Conservation (phyloP, 805 yeast genomes). For the Blastobotrys peoriensis region DNA sequence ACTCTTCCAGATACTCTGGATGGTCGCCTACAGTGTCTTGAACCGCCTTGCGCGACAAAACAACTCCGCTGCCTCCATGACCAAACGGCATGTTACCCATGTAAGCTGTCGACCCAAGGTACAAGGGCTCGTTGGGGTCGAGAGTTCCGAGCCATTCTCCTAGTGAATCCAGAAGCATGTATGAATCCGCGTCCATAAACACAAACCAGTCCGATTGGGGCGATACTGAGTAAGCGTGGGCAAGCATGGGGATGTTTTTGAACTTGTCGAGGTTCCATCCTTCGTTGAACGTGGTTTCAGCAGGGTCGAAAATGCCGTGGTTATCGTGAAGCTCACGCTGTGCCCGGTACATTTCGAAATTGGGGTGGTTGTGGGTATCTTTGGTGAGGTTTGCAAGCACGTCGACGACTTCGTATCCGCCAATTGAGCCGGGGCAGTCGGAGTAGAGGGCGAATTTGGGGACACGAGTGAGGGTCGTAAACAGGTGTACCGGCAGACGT, state of each 20-base stretch:
- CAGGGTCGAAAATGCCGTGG: slow-evolving; percentile 15
- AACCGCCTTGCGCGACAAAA: slow-evolving; percentile 29
- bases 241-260: slow-evolving; percentile 34
- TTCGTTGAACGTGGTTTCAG: slow-evolving; percentile 13
- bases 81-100: slow-evolving; percentile 26
- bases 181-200: slow-evolving; percentile 33
- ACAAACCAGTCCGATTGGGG: slow-evolving; percentile 31
- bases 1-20: slow-evolving; percentile 17
- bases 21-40: slow-evolving; percentile 23
- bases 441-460: slow-evolving; percentile 31
- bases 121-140: slow-evolving; percentile 26
- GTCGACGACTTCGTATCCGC: slow-evolving; percentile 30
- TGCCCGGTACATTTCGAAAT: slow-evolving; percentile 24
- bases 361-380: slow-evolving; percentile 14
- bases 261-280: slow-evolving; percentile 34
- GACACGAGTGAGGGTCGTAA: slow-evolving; percentile 28
- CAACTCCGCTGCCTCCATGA: slow-evolving; percentile 36
- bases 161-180: slow-evolving; percentile 27
- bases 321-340: slow-evolving; percentile 21
- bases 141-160: slow-evolving; percentile 20
- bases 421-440: slow-evolving; percentile 28
- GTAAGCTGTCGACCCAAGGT: slow-evolving; percentile 29
- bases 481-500: slow-evolving; percentile 32
- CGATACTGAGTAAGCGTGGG: slow-evolving; percentile 28
- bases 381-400: slow-evolving; percentile 23